Evolutionary conservation across 345 rosid genomes (phyloP), one percentile per base, ranked within the genome.

Genomic region (Populus nigra): DNA sequence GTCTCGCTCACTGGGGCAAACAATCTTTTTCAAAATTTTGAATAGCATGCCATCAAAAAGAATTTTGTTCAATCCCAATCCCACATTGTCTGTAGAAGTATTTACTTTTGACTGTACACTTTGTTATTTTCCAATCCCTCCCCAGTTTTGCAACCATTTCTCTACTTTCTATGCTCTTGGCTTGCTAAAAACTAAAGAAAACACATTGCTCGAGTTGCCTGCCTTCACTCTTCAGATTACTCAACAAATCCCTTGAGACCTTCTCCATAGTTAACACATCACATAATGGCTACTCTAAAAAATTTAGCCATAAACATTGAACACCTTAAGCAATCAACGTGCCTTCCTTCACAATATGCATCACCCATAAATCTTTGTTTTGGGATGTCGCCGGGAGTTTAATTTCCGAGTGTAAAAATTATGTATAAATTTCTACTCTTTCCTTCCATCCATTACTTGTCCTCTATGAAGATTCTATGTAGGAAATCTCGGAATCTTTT

Each of bases 401-500:
- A 5, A 6, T 55, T 15, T 18, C 23, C 1, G 38, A 39, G 22
- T 23, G 65, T 3, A 11, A 2, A 65, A 17, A 3, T 20, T 47
- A 45, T 7, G 7, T 17, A 8, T 49, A n/a, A 36, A 11, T 15
- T 7, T 49, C 2, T 23, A 8, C 25, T 57, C 3, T 8, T 53
- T 53, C 33, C 4, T 15, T 36, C 55, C 69, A 35, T 9, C 29
- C 47, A 36, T 76, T 47, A 53, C 69, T 31, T 73, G 69, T 79
- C 82, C 73, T 79, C 82, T 8, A 73, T 45, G 69, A 79, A 79
- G 69, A 79, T 79, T 61, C 57, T 73, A 72, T 79, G 82, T 11
- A 41, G 10, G 13, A 41, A 41, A 41, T 41, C 45, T 41, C 10
- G 13, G 13, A 41, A 41, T 41, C 45, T 41, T 41, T 41, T 41